Evolutionary conservation across 2,329 filamentous ascomycete genomes (phyloP), one percentile per base, ranked within the genome.

Genomic region (Cladophialophora yegresii): DNA sequence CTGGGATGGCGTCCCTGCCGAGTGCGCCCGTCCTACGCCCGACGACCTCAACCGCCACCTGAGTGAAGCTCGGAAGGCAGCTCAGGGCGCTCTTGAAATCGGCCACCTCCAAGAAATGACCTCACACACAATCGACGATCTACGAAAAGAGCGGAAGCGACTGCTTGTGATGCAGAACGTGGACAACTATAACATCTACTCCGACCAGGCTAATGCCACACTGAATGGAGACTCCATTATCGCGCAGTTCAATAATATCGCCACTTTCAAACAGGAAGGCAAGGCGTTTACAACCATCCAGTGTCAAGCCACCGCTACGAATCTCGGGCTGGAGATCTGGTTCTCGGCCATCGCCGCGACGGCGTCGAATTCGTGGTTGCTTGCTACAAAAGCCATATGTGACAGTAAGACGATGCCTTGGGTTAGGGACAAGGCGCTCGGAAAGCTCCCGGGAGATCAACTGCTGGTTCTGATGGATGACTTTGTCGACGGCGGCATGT

Each of bases 351-450:
- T 72, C 3, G 76, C 73, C 4, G 77, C 72, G 23, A 80, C 78
- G 4, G 81, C 72, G n/a, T 84, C 73, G 63, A 77, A 79, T 1
- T 87, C 76, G 3, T 71, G 63, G 2, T 79, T 76, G 71, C 87
- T 86, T 72, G 84, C 86, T 70, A 83, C 79, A 1, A 82, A 78
- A 0, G 77, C 79, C 58, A 85, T 77, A 6, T 69, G 63, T 1
- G 86, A 71, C 1, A 85, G 74, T 0, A 79, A 80, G 0, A 80
- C 78, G 0, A 87, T 76, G 1, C 78, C 81, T 22, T 79, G 75
- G 0, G 73, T 51, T 4, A 26, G 20, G 47, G 47, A 23, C 2
- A 26, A 51, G 4, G 47, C 47, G 47, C 26, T 51, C 20, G 47
- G 8, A 8, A 51, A 51, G 47, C 26, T 51, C 20, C n/a, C 47